Conservation (phyloP, 2,329 filamentous ascomycete species). For the Fusarium brachygibbosum region DNA sequence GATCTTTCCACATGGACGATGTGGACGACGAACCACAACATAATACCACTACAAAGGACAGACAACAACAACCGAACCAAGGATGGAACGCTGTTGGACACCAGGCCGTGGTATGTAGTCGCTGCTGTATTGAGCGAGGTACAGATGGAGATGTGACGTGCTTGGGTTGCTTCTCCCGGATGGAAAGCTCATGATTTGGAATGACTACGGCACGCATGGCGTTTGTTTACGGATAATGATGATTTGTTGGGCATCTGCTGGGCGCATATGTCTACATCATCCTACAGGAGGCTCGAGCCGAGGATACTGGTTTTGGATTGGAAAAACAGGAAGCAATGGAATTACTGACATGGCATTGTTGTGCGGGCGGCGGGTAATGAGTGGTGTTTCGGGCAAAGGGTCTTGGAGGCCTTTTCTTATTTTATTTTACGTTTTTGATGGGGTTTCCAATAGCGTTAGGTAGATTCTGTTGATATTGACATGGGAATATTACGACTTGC, state of each 20-base stretch:
- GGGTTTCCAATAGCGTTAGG: constrained; percentile 25
- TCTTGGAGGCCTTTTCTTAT: constrained; percentile 12
- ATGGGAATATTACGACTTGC: background rate
- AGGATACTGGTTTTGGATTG: constrained; percentile 17
- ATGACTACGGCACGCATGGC: constrained; percentile 4
- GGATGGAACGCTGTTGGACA: constrained; percentile 62
- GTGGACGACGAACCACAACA: constrained; percentile 53
- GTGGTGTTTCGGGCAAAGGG: constrained; percentile 39
- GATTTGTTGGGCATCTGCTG: constrained; percentile 23
- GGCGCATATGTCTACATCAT: constrained; percentile 5
- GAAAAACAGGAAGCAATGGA: background rate
- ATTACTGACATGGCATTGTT: constrained; percentile 17
- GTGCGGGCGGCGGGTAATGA: constrained; percentile 24
- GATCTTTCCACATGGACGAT: constrained; percentile 66
- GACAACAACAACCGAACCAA: constrained; percentile 37
- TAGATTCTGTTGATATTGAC: constrained; percentile 38
- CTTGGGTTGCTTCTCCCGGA: constrained; percentile 69
- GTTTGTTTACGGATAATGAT: constrained; percentile 39
- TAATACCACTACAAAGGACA: constrained; percentile 24
- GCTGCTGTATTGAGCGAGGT: constrained; percentile 76
- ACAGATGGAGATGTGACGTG: constrained; percentile 75
- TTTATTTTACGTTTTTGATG: constrained; percentile 9
- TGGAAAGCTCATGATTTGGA: constrained; percentile 53
- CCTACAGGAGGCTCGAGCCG: constrained; percentile 1
- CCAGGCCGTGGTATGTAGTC: constrained; percentile 71